Percentiles rank a stretch among this genome's conserved stretches.
These are phyloP conservation scores for Chalciporus piperatus DNA, from an alignment of 768 basidiomycete genomes.

Conservation along the genomic window DNA sequence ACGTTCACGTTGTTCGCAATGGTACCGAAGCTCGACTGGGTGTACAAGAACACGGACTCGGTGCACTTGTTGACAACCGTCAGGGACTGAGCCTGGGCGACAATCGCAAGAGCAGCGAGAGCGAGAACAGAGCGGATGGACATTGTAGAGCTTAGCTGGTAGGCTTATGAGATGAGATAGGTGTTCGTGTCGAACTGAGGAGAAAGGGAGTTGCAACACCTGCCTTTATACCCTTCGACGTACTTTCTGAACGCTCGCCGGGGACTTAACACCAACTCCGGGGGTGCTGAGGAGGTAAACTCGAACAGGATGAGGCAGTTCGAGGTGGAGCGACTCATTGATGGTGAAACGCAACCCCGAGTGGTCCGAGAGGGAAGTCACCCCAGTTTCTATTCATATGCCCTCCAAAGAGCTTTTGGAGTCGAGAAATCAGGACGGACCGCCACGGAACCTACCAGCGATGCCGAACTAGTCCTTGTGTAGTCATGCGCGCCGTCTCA, in stretches of 20 bases:
- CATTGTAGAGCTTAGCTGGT: constrained; percentile 17
- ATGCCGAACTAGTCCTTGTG: background rate
- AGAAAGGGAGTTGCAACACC: background rate
- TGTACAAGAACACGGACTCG: constrained; percentile 29
- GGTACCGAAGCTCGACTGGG: constrained; percentile 27
- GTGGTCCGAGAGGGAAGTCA: background rate
- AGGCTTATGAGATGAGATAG: background rate
- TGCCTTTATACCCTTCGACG: constrained; percentile 14
- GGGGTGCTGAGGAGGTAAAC: background rate
- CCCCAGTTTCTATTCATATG: background rate
- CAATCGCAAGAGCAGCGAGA: constrained; percentile 17
- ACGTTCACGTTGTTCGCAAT: constrained; percentile 28
- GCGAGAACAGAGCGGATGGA: constrained; percentile 15
- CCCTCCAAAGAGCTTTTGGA: background rate
- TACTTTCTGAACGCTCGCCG: background rate
- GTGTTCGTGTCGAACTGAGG: background rate
- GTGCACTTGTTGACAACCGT: constrained; percentile 26
- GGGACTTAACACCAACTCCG: background rate
- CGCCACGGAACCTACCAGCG: background rate
- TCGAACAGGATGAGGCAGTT: background rate
- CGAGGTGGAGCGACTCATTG: background rate
- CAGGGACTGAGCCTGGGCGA: constrained; percentile 28
- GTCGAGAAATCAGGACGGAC: background rate
- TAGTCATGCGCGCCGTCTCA: background rate
- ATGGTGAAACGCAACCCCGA: background rate